These are phyloP conservation scores for Yamadazyma sp. DNA, from an alignment of 805 yeast genomes.

Conservation along the genomic window DNA sequence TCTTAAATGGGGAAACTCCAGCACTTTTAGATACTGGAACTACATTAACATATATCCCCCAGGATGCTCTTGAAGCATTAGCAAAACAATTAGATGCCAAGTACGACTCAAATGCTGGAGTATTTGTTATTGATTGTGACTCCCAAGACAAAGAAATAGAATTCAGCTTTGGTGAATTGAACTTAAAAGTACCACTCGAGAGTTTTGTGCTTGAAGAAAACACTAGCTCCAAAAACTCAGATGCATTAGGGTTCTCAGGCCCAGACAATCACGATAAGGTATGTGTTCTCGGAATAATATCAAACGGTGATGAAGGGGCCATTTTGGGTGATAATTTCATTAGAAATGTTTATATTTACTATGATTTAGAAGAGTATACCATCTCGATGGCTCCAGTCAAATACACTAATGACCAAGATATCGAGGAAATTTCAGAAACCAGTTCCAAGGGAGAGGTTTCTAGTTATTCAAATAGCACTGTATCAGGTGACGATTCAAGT, in stretches of 20 bases:
- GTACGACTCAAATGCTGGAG: not conserved
- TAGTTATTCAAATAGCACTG: not conserved
- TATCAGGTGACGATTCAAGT: not conserved
- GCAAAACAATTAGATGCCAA: not conserved
- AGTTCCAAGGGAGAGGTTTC: no score
- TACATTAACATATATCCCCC: not conserved
- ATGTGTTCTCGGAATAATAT: not conserved
- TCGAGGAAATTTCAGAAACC: not conserved
- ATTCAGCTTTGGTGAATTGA: no score
- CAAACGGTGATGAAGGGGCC: not conserved
- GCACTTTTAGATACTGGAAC: not conserved
- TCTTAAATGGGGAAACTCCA: not conserved
- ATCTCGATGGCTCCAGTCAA: slow-evolving; percentile 46
- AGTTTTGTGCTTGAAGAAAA: not conserved
- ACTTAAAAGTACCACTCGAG: not conserved
- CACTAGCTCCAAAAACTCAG: not conserved
- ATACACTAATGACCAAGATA: slow-evolving; percentile 19
- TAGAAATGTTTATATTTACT: slow-evolving; percentile 59
- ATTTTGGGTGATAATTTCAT: slow-evolving; percentile 62
- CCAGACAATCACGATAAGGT: not conserved
- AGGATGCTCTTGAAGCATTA: not conserved
- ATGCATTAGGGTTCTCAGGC: not conserved
- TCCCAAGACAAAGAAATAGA: no score
- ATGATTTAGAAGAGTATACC: slow-evolving; percentile 53
- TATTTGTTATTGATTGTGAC: not conserved